These are phyloP conservation scores for Asterophora lycoperdoides DNA, from an alignment of 768 basidiomycete genomes.

Conservation along the genomic window DNA sequence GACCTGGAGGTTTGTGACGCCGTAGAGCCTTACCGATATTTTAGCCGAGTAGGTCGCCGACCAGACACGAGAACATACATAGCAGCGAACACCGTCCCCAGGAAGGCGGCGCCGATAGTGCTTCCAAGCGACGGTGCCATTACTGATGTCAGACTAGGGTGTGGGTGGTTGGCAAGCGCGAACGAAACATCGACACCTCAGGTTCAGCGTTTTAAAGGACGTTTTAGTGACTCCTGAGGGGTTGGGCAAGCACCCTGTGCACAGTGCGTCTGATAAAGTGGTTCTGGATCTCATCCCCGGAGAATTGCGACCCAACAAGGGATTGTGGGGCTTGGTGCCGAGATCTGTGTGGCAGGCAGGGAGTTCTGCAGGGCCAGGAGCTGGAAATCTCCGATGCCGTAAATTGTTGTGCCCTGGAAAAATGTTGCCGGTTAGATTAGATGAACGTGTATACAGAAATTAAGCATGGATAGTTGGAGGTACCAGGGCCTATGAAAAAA, in stretches of 20 bases:
- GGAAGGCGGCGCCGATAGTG: constrained; percentile 27
- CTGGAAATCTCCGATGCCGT: background rate
- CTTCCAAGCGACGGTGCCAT: constrained; percentile 17
- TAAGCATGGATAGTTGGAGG: too few species aligned
- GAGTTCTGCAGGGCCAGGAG: background rate
- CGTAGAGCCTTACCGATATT: constrained; percentile 12
- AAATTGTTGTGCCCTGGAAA: background rate
- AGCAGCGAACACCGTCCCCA: constrained; percentile 24
- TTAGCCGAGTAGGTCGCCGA: background rate
- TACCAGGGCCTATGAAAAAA: too few species aligned
- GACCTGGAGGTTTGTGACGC: constrained; percentile 21
- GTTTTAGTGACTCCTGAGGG: background rate
- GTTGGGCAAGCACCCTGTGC: background rate
- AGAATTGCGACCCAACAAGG: too few species aligned
- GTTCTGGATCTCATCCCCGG: too few species aligned
- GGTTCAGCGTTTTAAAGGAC: background rate
- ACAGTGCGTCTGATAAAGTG: background rate
- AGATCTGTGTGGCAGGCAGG: background rate
- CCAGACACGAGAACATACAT: constrained; percentile 19
- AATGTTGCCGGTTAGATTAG: background rate
- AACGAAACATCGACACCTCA: background rate
- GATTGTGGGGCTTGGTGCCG: background rate
- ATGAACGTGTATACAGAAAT: background rate
- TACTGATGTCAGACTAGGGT: background rate
- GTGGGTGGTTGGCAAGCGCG: background rate